These are phyloP conservation scores for Penicillium alfredii DNA, from an alignment of 495 filamentous ascomycete genomes.

Conservation along the genomic window DNA sequence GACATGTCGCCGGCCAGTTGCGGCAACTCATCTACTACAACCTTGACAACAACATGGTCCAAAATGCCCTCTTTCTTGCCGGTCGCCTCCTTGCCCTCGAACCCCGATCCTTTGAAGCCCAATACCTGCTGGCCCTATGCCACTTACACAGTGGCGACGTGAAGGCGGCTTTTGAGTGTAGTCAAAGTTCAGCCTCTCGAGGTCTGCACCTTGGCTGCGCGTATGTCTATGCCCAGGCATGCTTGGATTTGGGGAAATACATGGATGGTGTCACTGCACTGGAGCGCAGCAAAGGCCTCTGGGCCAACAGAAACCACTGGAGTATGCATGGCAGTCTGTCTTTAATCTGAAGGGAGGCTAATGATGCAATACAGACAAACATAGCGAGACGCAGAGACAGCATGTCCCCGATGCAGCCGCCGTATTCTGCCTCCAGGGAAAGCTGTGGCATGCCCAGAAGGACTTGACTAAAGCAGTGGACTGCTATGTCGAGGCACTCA, in stretches of 20 bases:
- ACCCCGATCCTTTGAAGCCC: conserved; percentile 66
- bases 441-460: conserved; percentile 75
- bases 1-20: conserved; percentile 66
- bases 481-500: conserved; percentile 81
- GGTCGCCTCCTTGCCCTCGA: conserved; percentile 81
- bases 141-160: conserved; percentile 75
- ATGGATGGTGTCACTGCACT: conserved; percentile 74
- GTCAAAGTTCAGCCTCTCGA: conserved; percentile 53
- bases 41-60: conserved; percentile 80
- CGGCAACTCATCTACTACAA: conserved; percentile 85
- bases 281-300: conserved; percentile 64
- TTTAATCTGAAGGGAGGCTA: no score
- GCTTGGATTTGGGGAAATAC: conserved; percentile 68
- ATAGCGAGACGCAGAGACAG: conserved; percentile 55
- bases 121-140: conserved; percentile 77
- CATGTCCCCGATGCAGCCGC: conserved; percentile 79
- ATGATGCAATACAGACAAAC: no score
- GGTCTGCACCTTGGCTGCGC: conserved; percentile 79
- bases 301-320: conserved; percentile 65
- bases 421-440: conserved; percentile 72
- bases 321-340: conserved; percentile 52
- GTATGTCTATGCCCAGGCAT: conserved; percentile 87
- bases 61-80: conserved; percentile 88
- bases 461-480: conserved; percentile 75
- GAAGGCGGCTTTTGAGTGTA: conserved; percentile 67